phyloP scores from a whole-genome alignment of 352 stramenopile species.

The Globisporangium ultimum region DNA sequence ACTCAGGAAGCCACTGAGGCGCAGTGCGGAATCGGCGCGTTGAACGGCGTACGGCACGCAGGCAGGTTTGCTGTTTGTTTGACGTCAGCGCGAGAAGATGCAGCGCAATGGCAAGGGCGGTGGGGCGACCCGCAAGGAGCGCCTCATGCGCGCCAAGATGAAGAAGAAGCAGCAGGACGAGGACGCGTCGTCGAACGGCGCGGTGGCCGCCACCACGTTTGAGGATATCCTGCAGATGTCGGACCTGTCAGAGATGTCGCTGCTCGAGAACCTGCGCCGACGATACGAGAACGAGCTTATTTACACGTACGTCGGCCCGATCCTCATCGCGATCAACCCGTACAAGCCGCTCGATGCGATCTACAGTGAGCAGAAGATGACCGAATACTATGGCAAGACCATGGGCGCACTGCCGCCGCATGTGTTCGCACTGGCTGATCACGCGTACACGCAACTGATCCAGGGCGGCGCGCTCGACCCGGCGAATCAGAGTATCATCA shows the following conservation, averaged over 20 bases:
- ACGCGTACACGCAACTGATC: conserved; percentile 89
- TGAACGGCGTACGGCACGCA: too few species aligned
- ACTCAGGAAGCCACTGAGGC: too few species aligned
- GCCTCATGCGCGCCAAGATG: conserved; percentile 79
- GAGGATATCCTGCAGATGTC: conserved; percentile 90
- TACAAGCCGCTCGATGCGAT: conserved; percentile 75
- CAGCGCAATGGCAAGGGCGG: conserved; percentile 28
- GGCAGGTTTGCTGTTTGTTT: too few species aligned
- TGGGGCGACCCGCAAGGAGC: conserved; percentile 68
- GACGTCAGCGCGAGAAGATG: conserved; percentile 14
- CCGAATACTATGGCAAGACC: conserved; percentile 84
- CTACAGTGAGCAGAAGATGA: conserved; percentile 83
- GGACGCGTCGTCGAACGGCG: conserved; percentile 34
- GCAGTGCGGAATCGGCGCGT: too few species aligned
- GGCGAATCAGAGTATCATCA: conserved; percentile 91
- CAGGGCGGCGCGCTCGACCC: conserved; percentile 75
- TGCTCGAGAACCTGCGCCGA: conserved; percentile 84
- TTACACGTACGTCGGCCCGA: conserved; percentile 92
- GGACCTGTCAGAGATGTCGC: conserved; percentile 85
- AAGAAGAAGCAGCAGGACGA: conserved; percentile 86
- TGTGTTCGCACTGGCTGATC: conserved; percentile 88
- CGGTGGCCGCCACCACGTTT: conserved; percentile 39
- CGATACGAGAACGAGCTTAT: conserved; percentile 93
- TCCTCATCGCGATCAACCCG: conserved; percentile 91
- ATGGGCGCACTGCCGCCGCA: conserved; percentile 83